Percentiles rank a stretch among this genome's conserved stretches.
Conservation (phyloP, 495 filamentous ascomycete species). For the Aspergillus homomorphus region DNA sequence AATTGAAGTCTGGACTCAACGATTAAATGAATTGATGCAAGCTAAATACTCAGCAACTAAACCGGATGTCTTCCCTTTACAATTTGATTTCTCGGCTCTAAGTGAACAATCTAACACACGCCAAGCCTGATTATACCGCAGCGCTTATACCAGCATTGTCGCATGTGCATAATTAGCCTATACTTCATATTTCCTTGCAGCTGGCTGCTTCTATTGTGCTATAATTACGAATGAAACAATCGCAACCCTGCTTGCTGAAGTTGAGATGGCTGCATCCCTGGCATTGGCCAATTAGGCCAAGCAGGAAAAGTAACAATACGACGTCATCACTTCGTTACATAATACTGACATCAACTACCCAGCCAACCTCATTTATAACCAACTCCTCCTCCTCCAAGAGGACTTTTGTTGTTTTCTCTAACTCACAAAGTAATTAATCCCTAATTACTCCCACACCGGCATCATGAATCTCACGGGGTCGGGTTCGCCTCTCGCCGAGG, state of each 20-base stretch:
- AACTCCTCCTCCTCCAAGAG: not conserved
- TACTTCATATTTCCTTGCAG: not conserved
- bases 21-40: not conserved
- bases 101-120: not conserved
- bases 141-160: not conserved
- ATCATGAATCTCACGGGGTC: not conserved
- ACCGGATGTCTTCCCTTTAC: not conserved
- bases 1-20: not conserved
- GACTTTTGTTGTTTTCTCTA: not conserved
- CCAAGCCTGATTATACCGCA: not conserved
- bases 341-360: conserved; percentile 2
- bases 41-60: not conserved
- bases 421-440: not conserved
- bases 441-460: not conserved
- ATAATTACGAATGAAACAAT: no score
- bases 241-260: no score
- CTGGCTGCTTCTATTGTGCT: not conserved
- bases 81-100: not conserved
- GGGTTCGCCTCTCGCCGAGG: not conserved
- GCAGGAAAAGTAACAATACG: not conserved
- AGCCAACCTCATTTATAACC: not conserved
- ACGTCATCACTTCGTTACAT: conserved; percentile 6
- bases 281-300: not conserved
- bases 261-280: not conserved
- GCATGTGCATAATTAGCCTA: not conserved